Conservation (phyloP, 73 alveolate genomes). For the Stentor coeruleus region DNA sequence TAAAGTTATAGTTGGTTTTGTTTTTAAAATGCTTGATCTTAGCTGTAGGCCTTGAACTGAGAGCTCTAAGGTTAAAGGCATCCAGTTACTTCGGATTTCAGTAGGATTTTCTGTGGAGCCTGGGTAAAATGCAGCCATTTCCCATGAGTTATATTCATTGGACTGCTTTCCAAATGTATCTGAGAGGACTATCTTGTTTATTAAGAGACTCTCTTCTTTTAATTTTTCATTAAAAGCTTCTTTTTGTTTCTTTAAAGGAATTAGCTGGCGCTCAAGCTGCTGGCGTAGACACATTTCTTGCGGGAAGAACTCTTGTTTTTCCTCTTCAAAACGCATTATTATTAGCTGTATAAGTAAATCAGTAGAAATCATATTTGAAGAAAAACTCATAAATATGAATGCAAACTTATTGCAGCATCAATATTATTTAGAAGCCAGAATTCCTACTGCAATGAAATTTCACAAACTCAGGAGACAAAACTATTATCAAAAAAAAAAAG, state of each 20-base stretch:
- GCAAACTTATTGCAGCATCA: constrained; percentile 45
- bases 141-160: not conserved
- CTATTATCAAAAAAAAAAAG: constrained; percentile 47
- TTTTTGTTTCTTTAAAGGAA: not conserved
- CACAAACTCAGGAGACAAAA: constrained; percentile 41
- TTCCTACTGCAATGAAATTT: constrained; percentile 56
- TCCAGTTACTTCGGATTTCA: not conserved
- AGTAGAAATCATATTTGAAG: constrained; percentile 72
- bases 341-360: not conserved
- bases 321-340: too few relatives aligned
- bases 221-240: not conserved
- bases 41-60: not conserved
- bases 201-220: not conserved
- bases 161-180: not conserved
- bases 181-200: not conserved
- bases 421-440: constrained; percentile 54
- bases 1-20: not conserved
- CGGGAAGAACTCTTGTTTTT: not conserved
- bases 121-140: not conserved
- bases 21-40: not conserved
- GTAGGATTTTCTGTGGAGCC: not conserved
- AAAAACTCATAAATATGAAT: constrained; percentile 60
- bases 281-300: not conserved
- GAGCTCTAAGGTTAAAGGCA: not conserved
- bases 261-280: not conserved